Conservation (phyloP, 2,329 filamentous ascomycete genomes). For the Colletotrichum cereale region DNA sequence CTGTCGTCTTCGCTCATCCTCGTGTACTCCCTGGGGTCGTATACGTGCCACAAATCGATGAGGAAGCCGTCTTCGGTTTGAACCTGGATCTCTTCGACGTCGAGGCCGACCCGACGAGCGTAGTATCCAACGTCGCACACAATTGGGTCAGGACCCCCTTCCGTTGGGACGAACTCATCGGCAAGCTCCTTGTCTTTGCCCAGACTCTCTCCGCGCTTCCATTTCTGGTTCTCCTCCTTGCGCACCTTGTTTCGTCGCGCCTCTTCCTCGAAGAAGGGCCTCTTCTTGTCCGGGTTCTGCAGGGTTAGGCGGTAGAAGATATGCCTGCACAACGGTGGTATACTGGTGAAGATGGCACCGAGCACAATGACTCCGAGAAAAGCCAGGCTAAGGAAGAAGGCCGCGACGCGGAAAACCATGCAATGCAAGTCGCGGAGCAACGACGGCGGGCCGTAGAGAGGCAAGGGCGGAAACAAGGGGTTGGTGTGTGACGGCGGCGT, state of each 20-base stretch:
- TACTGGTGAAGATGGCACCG: constrained; percentile 77
- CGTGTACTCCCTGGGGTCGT: constrained; percentile 81
- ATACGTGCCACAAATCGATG: constrained; percentile 89
- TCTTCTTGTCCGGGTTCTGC: constrained; percentile 67
- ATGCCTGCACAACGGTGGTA: constrained; percentile 64
- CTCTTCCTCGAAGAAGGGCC: constrained; percentile 84
- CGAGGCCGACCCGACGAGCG: constrained; percentile 86
- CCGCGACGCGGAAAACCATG: constrained; percentile 72
- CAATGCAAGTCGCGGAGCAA: constrained; percentile 74
- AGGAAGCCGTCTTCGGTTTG: constrained; percentile 96
- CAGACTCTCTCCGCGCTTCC: constrained; percentile 63
- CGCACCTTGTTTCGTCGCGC: constrained; percentile 67
- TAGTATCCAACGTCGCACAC: constrained; percentile 88
- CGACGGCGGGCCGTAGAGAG: constrained; percentile 83
- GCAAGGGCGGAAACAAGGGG: constrained; percentile 86
- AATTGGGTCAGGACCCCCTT: constrained; percentile 84
- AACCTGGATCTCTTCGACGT: constrained; percentile 85
- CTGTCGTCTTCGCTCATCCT: constrained; percentile 63
- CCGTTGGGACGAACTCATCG: constrained; percentile 77
- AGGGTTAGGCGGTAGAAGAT: constrained; percentile 68
- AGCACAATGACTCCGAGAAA: constrained; percentile 84
- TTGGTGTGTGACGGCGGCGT: constrained; percentile 78
- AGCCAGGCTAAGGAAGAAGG: constrained; percentile 80
- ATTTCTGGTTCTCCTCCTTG: constrained; percentile 69
- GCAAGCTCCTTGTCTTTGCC: constrained; percentile 58